Base-by-base conservation (phyloP, 2,329 filamentous ascomycete species). In the Aspergillus brunneoviolaceus region DNA sequence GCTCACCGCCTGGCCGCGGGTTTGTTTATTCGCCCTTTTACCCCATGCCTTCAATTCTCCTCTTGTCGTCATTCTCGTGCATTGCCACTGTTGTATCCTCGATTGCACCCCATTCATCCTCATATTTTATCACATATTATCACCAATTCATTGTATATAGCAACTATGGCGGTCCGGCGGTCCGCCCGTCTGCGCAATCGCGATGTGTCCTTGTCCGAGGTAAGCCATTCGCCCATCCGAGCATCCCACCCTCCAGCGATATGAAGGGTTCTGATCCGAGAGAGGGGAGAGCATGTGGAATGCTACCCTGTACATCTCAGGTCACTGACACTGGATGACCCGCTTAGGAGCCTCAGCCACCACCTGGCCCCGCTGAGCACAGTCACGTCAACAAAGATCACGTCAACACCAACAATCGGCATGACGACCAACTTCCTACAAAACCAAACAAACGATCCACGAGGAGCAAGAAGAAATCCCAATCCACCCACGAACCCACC, bases 181-280 rank as follows among this genome's bases (percentile, higher is more conserved):
- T 78, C 76, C 59, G 76, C 76, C 62, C 76, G 76, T 63, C 67
- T 78, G 63, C 71, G 76, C 60, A 72, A 68, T 61, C 66, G 66
- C 61, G 67, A 69, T 55, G 63, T 71, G 49, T 65, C 39, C 39
- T 5, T 45, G 39, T 45, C 70, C 27, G 74, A 77, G 69, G 76
- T 78, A 62, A 69, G 62, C 58, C 55, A 52, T 23, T 54, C 27
- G 50, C 58, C 61, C 39, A 61, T 59, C 57, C 55, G 59, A 57
- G 33, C 51, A 58, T 61, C 51, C 50, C 53, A 59, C 31, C 21
- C n/a, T n/a, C 47, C 48, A 27, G 23, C 56, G 23, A 29, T 9
- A 42, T 58, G 51, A 25, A 35, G 33, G 33, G 16, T 35, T 16
- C 12, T 16, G 33, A 45, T 19, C n/a, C 39, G 5, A 45, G 7